phyloP scores from a whole-genome alignment of 2,329 filamentous ascomycete species.

The Calonectria henricotiae region DNA sequence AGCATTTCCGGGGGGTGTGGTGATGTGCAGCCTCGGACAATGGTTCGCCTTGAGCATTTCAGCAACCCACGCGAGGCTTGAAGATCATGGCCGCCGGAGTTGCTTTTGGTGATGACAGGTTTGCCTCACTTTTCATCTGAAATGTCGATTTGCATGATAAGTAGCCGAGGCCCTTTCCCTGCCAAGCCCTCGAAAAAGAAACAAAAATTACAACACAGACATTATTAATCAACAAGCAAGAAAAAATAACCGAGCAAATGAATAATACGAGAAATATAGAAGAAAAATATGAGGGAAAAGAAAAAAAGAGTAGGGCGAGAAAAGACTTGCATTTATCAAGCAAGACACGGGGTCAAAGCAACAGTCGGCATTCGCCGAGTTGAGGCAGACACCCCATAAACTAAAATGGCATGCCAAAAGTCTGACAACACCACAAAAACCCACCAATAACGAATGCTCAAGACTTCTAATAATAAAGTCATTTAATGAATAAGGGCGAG shows the following conservation, averaged over 20 bases:
- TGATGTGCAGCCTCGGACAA: not conserved
- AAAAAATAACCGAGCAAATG: not conserved
- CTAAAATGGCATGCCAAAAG: no score
- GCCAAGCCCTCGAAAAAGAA: slow-evolving; percentile 12
- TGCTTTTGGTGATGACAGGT: not conserved
- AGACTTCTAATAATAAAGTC: no score
- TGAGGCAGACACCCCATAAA: no score
- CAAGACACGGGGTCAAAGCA: no score
- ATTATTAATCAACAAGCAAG: not conserved
- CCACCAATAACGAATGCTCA: no score
- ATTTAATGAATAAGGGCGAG: no score
- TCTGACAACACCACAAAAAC: no score
- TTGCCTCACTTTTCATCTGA: not conserved
- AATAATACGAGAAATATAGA: not conserved
- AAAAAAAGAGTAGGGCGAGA: not conserved
- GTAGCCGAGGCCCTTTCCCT: not conserved
- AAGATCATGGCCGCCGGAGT: not conserved
- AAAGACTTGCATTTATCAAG: no score
- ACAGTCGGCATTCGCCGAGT: no score
- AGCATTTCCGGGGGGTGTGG: not conserved
- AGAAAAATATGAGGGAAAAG: not conserved
- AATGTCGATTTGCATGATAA: not conserved
- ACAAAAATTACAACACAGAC: not conserved
- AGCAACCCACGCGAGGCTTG: not conserved
- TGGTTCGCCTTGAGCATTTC: not conserved